Evolutionary conservation across 1,139 yeast genomes (phyloP).

Genomic region (Geotrichum candidum): DNA sequence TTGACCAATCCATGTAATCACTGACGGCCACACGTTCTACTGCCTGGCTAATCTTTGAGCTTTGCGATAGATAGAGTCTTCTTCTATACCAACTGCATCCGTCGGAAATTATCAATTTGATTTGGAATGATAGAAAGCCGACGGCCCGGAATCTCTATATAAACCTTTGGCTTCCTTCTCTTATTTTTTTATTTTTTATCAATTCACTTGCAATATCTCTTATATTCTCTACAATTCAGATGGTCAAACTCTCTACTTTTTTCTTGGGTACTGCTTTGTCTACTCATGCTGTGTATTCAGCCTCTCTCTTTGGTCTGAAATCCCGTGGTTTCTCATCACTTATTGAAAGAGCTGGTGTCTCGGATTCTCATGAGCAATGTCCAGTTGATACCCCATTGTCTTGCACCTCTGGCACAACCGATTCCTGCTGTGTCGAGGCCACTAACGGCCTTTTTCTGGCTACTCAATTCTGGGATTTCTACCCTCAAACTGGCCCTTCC

Average conservation of each 20-base stretch:
- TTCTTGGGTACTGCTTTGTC: background rate
- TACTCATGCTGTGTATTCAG: background rate
- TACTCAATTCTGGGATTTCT: conserved; percentile 93
- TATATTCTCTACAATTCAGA: background rate
- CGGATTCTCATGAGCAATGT: conserved; percentile 39
- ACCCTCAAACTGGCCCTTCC: conserved; percentile 73
- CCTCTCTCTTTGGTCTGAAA: background rate
- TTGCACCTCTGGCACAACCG: conserved; percentile 39
- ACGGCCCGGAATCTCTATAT: too few relatives aligned
- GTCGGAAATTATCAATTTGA: too few relatives aligned
- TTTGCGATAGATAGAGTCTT: too few relatives aligned
- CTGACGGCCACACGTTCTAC: too few relatives aligned
- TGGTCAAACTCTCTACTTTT: background rate
- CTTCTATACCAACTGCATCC: too few relatives aligned
- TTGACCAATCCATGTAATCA: too few relatives aligned
- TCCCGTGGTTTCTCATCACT: background rate
- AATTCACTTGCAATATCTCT: background rate
- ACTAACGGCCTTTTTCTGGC: conserved; percentile 82
- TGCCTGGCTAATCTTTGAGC: too few relatives aligned
- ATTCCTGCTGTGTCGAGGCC: conserved; percentile 78
- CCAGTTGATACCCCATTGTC: conserved; percentile 63
- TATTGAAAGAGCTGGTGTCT: conserved; percentile 4
- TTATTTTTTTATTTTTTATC: too few relatives aligned
- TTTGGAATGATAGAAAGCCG: too few relatives aligned
- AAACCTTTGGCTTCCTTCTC: background rate